A percentile compares a stretch with the other conserved stretches of the same genome.
Conservation (phyloP, 2,329 filamentous ascomycete genomes). For the Periconia macrospinosa region DNA sequence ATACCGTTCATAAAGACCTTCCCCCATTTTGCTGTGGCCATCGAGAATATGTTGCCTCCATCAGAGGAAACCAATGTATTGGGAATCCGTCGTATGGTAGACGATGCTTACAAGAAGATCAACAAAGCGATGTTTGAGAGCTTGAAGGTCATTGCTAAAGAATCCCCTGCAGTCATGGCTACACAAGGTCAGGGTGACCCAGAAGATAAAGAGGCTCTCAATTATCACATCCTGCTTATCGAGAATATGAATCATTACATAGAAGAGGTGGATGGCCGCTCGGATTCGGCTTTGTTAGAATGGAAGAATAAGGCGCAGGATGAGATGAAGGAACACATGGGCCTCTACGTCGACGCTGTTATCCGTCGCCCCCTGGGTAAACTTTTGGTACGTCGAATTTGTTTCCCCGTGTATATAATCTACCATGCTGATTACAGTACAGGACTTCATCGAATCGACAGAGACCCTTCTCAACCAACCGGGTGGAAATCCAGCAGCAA, state of each 20-base stretch:
- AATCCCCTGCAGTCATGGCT: slow-evolving; percentile 60
- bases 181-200: slow-evolving; percentile 58
- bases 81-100: slow-evolving; percentile 75
- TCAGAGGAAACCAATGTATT: slow-evolving; percentile 57
- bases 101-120: slow-evolving; percentile 84
- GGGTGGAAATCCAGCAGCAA: slow-evolving; percentile 54
- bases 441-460: slow-evolving; percentile 86
- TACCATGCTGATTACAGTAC: slow-evolving; percentile 11
- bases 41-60: slow-evolving; percentile 77
- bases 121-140: slow-evolving; percentile 97
- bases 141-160: slow-evolving; percentile 88
- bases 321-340: slow-evolving; percentile 85
- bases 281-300: slow-evolving; percentile 74
- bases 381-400: slow-evolving; percentile 59
- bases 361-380: slow-evolving; percentile 88
- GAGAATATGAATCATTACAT: slow-evolving; percentile 99
- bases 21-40: slow-evolving; percentile 77
- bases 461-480: slow-evolving; percentile 68
- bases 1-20: slow-evolving; percentile 95
- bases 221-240: slow-evolving; percentile 95
- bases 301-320: slow-evolving; percentile 78
- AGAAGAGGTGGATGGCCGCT: slow-evolving; percentile 80
- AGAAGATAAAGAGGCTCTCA: slow-evolving; percentile 95
- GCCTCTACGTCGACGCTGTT: slow-evolving; percentile 82
- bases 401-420: background rate